Percentiles rank a stretch among this genome's conserved stretches.
These are phyloP conservation scores for Hemileia vastatrix DNA, from an alignment of 1,284 basidiomycete species.

Conservation along the genomic window DNA sequence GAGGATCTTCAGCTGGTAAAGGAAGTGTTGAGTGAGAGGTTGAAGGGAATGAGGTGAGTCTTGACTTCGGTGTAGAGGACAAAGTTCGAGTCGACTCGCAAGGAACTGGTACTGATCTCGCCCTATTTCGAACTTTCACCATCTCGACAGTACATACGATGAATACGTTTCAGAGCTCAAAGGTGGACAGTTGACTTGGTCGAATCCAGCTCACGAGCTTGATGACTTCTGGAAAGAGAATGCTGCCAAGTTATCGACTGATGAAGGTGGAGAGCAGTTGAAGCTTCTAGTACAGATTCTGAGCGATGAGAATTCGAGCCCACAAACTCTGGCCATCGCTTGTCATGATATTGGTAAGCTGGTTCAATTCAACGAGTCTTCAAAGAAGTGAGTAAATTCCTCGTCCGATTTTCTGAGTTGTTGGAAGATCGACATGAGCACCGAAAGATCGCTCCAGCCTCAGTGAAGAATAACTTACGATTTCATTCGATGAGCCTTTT, in stretches of 20 bases:
- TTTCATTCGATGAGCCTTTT: no score
- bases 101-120: slow-evolving; percentile 8
- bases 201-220: slow-evolving; percentile 79
- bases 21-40: slow-evolving; percentile 67
- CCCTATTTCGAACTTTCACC: slow-evolving; percentile 2
- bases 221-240: slow-evolving; percentile 98
- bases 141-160: slow-evolving; percentile 70
- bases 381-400: no score
- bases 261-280: slow-evolving; percentile 10
- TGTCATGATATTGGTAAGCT: slow-evolving; percentile 39
- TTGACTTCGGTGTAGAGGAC: slow-evolving; percentile 26
- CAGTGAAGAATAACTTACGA: no score
- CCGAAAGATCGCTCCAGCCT: no score
- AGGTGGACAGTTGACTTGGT: slow-evolving; percentile 84
- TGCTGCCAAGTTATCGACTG: slow-evolving; percentile 54
- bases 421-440: no score
- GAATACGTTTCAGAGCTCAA: slow-evolving; percentile 85
- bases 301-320: slow-evolving; percentile 26
- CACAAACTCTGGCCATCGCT: slow-evolving; percentile 35
- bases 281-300: not conserved
- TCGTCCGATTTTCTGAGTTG: no score
- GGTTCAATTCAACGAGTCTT: no score
- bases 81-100: not conserved
- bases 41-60: slow-evolving; percentile 76
- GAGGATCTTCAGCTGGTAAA: slow-evolving; percentile 83